Evolutionary conservation across 2,329 filamentous ascomycete genomes (phyloP).

Genomic region (Zalaria sp.): DNA sequence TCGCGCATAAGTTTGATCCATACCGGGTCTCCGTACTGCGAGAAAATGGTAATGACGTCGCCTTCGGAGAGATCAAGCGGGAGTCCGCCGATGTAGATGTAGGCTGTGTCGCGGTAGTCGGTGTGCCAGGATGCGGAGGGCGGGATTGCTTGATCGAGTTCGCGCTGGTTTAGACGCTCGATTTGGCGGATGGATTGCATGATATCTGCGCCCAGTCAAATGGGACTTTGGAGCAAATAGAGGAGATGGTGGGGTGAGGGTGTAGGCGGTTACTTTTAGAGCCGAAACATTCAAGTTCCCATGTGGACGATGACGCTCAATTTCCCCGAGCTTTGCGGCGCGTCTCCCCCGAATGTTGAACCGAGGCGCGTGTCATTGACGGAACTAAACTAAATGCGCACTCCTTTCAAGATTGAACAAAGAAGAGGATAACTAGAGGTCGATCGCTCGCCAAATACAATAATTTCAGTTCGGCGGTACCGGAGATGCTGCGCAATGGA

Average conservation of each 20-base stretch:
- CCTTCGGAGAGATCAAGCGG: constrained; percentile 89
- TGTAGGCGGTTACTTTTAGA: not conserved
- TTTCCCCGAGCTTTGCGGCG: too few species aligned
- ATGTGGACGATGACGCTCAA: too few species aligned
- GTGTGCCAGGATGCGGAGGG: constrained; percentile 89
- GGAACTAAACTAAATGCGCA: too few species aligned
- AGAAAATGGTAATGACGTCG: constrained; percentile 92
- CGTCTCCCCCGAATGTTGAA: too few species aligned
- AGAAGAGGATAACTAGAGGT: too few species aligned
- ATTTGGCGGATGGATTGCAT: constrained; percentile 96
- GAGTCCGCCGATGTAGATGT: constrained; percentile 88
- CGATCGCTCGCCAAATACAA: too few species aligned
- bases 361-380: too few species aligned
- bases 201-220: constrained; percentile 7
- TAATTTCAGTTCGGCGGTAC: not conserved
- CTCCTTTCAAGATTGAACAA: too few species aligned
- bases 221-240: too few species aligned
- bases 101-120: constrained; percentile 95
- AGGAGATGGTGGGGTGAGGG: too few species aligned
- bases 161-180: constrained; percentile 82
- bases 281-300: not conserved
- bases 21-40: constrained; percentile 88
- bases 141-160: constrained; percentile 77
- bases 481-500: not conserved
- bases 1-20: constrained; percentile 87